Evolutionary conservation across 1,284 basidiomycete species (phyloP).

Genomic region (Sporisorium graminicola): DNA sequence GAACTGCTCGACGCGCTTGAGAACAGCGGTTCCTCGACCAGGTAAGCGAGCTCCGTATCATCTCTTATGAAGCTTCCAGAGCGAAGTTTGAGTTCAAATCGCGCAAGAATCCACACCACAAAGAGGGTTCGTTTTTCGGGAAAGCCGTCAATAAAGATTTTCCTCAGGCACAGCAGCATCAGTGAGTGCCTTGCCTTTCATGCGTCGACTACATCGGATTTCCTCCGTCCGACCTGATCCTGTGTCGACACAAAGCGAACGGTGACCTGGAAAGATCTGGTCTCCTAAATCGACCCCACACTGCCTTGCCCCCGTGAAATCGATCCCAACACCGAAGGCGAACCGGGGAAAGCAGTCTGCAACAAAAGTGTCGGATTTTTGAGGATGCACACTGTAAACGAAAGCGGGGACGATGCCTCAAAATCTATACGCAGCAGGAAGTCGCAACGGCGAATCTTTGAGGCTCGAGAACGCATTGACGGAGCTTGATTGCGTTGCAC

Average conservation of each 20-base stretch:
- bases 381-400: background rate
- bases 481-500: background rate
- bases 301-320: no score
- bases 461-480: no score
- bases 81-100: background rate
- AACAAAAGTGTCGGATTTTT: no score
- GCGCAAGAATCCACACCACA: background rate
- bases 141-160: background rate
- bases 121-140: background rate
- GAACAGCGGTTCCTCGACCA: background rate
- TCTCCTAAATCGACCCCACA: no score
- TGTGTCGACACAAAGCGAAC: background rate
- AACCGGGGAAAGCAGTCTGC: background rate
- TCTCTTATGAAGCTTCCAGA: background rate
- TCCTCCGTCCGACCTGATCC: background rate
- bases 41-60: conserved; percentile 1
- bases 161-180: background rate
- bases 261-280: background rate
- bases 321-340: no score
- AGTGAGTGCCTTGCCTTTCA: background rate
- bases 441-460: no score
- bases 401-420: no score
- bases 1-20: background rate
- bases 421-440: no score
- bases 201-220: background rate